phyloP scores from a whole-genome alignment of 2,329 filamentous ascomycete genomes.

The Fusarium udum region DNA sequence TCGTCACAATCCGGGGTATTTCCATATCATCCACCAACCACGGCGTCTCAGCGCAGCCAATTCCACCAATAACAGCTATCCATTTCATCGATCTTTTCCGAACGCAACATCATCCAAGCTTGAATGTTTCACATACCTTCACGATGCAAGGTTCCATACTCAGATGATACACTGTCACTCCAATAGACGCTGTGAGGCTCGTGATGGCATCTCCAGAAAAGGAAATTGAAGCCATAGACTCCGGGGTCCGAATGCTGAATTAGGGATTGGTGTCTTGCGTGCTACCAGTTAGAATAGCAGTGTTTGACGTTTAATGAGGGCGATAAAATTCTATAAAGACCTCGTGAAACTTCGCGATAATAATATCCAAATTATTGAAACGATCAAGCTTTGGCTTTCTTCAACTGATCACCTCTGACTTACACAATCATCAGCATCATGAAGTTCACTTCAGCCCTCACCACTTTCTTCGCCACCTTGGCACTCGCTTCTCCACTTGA shows the following conservation, averaged over 20 bases:
- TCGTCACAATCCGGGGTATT: not conserved
- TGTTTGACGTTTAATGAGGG: fast-evolving
- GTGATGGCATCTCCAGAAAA: not conserved
- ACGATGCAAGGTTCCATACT: not conserved
- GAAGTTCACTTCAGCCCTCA: conserved; percentile 27
- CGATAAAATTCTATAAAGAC: conserved; percentile 10
- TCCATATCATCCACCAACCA: conserved; percentile 30
- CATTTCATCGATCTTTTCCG: not conserved
- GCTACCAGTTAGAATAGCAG: not conserved
- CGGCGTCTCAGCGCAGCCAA: not conserved
- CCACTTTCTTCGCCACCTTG: conserved; percentile 25
- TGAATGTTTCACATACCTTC: conserved; percentile 11
- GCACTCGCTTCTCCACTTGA: conserved; percentile 28
- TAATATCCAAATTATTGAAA: not conserved
- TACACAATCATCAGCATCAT: conserved; percentile 6
- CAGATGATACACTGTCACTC: not conserved
- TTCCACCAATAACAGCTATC: conserved; percentile 10
- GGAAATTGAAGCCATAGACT: not conserved
- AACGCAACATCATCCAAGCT: not conserved
- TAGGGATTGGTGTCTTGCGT: not conserved
- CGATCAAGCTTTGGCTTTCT: not conserved
- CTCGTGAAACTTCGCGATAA: not conserved
- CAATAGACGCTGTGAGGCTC: not conserved
- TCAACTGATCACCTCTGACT: not conserved
- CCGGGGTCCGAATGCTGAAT: conserved; percentile 13